Conservation (phyloP, 176 grass and related monocot genomes). For the Avena atlantica region DNA sequence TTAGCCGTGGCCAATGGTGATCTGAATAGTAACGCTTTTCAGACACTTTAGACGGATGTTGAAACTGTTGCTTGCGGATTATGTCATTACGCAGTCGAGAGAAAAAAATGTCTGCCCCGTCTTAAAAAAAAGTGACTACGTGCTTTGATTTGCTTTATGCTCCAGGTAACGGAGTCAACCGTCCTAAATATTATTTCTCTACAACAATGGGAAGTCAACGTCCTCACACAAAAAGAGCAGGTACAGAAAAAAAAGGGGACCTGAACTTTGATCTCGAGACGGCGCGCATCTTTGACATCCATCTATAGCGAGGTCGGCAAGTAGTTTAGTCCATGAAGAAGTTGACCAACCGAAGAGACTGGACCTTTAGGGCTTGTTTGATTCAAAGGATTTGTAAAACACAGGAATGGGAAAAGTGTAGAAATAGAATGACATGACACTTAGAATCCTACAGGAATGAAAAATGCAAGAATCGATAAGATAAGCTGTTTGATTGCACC, state of each 20-base stretch:
- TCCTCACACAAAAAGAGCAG: not conserved
- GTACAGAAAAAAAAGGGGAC: not conserved
- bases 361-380: no score
- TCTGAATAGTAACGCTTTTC: not conserved
- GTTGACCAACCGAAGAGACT: slow-evolving; percentile 43
- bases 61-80: slow-evolving; percentile 30
- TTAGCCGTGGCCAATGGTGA: not conserved
- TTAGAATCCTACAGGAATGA: no score
- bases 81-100: not conserved
- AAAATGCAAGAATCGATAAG: no score
- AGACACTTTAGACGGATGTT: slow-evolving; percentile 14
- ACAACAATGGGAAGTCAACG: not conserved
- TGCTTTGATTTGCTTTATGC: not conserved
- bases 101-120: no score
- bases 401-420: no score
- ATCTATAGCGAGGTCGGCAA: not conserved
- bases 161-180: slow-evolving; percentile 4
- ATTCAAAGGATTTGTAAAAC: no score
- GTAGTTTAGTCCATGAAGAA: not conserved
- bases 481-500: no score
- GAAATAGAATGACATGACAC: no score
- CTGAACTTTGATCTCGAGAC: not conserved
- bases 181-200: not conserved
- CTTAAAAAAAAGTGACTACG: slow-evolving; percentile 6
- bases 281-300: slow-evolving; percentile 27